Percentiles rank a stretch among this genome's conserved stretches.
Conservation (phyloP, 441 rosid genomes). For the Rhodomyrtus psidioides region DNA sequence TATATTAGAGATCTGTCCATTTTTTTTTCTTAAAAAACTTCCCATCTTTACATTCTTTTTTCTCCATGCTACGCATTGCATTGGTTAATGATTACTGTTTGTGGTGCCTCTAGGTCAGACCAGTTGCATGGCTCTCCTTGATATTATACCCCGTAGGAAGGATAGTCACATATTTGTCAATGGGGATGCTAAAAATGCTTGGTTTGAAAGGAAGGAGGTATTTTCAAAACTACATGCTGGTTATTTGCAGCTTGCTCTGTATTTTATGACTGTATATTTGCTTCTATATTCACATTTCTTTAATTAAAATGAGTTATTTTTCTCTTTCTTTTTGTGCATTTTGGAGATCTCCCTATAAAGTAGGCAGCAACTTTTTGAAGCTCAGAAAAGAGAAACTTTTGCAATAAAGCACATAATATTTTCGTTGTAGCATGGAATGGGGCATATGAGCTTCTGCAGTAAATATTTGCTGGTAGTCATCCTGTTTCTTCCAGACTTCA, state of each 20-base stretch:
- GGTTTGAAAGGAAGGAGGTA: constrained; percentile 97
- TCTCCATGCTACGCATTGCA: neutral
- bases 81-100: constrained; percentile 25
- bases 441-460: neutral
- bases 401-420: neutral
- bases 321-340: neutral
- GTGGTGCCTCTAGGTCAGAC: constrained; percentile 83
- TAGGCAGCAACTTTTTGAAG: neutral
- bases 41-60: neutral
- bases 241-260: neutral
- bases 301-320: neutral
- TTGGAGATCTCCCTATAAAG: neutral
- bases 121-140: constrained; percentile 99
- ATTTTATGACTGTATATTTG: neutral
- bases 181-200: constrained; percentile 96
- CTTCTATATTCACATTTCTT: neutral
- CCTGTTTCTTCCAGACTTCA: neutral
- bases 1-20: neutral
- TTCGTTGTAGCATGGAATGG: neutral
- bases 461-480: neutral
- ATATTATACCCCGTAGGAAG: constrained; percentile 94
- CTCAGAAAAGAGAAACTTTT: neutral
- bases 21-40: neutral
- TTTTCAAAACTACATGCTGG: constrained; percentile 8
- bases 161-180: constrained; percentile 82